Percentiles rank a stretch among this genome's conserved stretches.
These are phyloP conservation scores for Phytophthora meadii DNA, from an alignment of 352 stramenopile genomes.

Conservation along the genomic window DNA sequence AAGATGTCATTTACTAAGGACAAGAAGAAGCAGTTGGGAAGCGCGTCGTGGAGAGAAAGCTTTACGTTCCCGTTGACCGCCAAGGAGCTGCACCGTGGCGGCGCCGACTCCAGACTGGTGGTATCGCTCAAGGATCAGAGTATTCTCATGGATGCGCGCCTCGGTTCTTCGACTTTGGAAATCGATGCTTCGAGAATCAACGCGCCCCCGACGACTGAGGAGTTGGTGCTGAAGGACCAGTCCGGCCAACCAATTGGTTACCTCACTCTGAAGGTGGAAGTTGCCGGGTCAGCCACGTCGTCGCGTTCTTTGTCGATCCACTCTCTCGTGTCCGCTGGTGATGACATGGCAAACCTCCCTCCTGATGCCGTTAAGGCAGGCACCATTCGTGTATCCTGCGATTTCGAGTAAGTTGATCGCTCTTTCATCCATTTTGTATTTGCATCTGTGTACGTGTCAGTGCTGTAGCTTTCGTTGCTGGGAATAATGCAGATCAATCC, in stretches of 20 bases:
- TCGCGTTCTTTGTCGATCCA: slow-evolving; percentile 42
- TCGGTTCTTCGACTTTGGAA: slow-evolving; percentile 38
- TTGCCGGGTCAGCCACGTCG: slow-evolving; percentile 41
- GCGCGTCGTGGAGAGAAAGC: slow-evolving; percentile 78
- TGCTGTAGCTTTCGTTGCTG: neutral
- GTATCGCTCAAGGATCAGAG: slow-evolving; percentile 54
- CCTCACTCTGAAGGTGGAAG: slow-evolving; percentile 45
- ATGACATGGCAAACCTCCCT: slow-evolving; percentile 33
- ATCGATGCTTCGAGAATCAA: slow-evolving; percentile 39
- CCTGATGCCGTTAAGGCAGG: slow-evolving; percentile 46
- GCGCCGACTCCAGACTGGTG: slow-evolving; percentile 38
- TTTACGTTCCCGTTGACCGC: slow-evolving; percentile 76
- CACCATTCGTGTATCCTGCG: slow-evolving; percentile 52
- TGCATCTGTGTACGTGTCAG: neutral
- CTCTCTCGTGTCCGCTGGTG: slow-evolving; percentile 30
- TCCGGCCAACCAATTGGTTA: slow-evolving; percentile 36
- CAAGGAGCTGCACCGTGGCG: slow-evolving; percentile 56
- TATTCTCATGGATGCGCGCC: slow-evolving; percentile 44
- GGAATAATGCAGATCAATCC: neutral
- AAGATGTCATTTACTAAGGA: slow-evolving; percentile 69
- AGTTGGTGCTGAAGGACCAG: slow-evolving; percentile 43
- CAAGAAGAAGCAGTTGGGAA: slow-evolving; percentile 51
- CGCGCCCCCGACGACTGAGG: slow-evolving; percentile 18
- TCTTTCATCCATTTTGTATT: neutral
- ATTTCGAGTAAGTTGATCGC: slow-evolving; percentile 39